A percentile compares a stretch with the other conserved stretches of the same genome.
These are phyloP conservation scores for Fonsecaea pugnacius DNA, from an alignment of 2,329 filamentous ascomycete genomes.

Conservation along the genomic window DNA sequence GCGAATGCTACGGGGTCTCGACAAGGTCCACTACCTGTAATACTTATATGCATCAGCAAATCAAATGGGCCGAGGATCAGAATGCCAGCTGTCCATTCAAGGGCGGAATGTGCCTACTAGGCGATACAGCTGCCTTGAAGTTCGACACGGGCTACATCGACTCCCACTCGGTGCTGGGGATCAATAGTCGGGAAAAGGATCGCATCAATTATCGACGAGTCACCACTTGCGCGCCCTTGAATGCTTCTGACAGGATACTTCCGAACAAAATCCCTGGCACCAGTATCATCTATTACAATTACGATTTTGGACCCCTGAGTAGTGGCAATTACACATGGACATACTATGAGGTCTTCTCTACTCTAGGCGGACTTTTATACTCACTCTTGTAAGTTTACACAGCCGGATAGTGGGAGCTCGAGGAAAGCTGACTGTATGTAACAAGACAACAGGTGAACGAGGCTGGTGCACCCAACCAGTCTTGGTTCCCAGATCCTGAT, in stretches of 20 bases:
- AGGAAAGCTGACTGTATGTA: not conserved
- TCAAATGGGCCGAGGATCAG: constrained; percentile 22
- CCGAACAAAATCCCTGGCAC: constrained; percentile 9
- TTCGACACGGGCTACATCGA: constrained; percentile 37
- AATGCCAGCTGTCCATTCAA: constrained; percentile 31
- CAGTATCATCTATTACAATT: constrained; percentile 17
- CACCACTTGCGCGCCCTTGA: constrained; percentile 36
- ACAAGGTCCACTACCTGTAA: not conserved
- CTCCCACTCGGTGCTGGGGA: constrained; percentile 38
- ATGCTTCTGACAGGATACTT: not conserved
- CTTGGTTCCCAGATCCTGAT: not conserved
- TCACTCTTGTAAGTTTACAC: not conserved
- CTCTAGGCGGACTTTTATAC: not conserved
- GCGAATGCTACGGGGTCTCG: not conserved
- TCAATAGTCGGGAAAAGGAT: constrained; percentile 37
- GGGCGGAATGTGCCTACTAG: constrained; percentile 11
- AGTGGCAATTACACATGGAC: not conserved
- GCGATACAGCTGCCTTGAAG: constrained; percentile 4
- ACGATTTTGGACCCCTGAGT: constrained; percentile 2
- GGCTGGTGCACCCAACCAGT: not conserved
- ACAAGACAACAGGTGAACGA: not conserved
- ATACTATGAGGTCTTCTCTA: not conserved
- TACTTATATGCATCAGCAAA: not conserved
- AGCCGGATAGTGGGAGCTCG: not conserved
- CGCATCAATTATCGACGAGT: constrained; percentile 38